Conservation (phyloP, 164 flowering plant species). For the Nelumbo lutea region DNA sequence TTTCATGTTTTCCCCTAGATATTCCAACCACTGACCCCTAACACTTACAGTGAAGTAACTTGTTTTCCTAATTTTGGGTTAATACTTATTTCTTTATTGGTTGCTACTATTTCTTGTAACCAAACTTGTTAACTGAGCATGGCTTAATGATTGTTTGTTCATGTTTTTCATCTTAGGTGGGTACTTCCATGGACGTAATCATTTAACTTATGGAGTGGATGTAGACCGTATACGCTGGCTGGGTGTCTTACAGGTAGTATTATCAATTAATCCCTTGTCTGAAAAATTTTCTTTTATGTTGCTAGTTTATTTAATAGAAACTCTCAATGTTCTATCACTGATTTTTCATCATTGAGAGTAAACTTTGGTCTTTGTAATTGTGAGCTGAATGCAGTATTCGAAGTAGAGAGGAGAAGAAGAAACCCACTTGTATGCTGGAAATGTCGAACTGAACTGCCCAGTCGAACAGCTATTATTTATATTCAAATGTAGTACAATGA, state of each 20-base stretch:
- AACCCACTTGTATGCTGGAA: no score
- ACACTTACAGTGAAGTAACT: background rate
- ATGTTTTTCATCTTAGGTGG: constrained; percentile 44
- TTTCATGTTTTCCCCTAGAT: no score
- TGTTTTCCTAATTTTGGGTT: background rate
- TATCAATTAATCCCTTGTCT: background rate
- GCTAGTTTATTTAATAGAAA: background rate
- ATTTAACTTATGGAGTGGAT: constrained; percentile 71
- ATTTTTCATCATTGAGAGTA: background rate
- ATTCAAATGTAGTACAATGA: no score
- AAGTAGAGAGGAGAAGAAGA: no score
- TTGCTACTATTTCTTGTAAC: background rate
- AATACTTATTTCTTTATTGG: background rate
- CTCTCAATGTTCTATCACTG: background rate
- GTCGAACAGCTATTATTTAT: no score
- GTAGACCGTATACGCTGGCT: constrained; percentile 54
- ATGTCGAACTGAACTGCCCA: no score
- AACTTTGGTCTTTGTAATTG: no score
- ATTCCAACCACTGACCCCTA: background rate
- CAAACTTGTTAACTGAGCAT: background rate
- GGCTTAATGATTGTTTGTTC: background rate
- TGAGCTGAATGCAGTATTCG: no score
- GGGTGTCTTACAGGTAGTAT: constrained; percentile 70
- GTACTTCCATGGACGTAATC: constrained; percentile 63
- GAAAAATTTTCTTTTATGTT: background rate